Base-by-base conservation (phyloP, 257 asterid genomes). In the Oldenlandia corymbosa region DNA sequence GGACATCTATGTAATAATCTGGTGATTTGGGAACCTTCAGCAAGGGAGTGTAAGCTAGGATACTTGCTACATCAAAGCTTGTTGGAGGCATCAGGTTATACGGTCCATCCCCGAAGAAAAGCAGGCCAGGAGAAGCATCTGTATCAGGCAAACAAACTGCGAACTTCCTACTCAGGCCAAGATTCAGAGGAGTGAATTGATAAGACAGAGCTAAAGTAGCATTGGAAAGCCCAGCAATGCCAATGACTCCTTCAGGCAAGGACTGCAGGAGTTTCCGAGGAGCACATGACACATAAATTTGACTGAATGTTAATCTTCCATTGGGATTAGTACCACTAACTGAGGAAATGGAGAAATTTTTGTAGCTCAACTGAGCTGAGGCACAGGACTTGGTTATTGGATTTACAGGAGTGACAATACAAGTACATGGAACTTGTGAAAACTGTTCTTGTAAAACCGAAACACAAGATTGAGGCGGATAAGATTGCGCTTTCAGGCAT, bases 181-280 rank as follows among this genome's bases (percentile, higher is more conserved):
- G 63, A 53, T 67, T 65, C 32, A 59, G 67, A 43, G 49, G 34
- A 28, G 68, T 55, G 67, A 71, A 47, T 17, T 68, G 83, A 31
- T 69, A 41, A 21, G 73, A 69, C 1, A 79, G 78, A 13, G 76
- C 50, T 37, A 78, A 54, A 7, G 80, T 77, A n/a, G 83, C 77
- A 47, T 48, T n/a, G 5, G 83, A 74, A 46, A 78, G 70, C 65
- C 83, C 76, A 27, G 80, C 77, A 28, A 78, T 14, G 37, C 82
- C 83, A 16, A 41, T 27, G 2, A 42, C 72, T 50, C 74, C 73
- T 52, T 21, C 63, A 7, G 83, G 78, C 61, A 74, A 47, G 42
- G 78, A 71, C 11, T 11, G 5, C 12, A 71, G 26, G 31, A 71
- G 63, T 31, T 73, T 27, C 5, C n/a, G 7, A 13, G 80, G 69